A percentile compares a stretch with the other conserved stretches of the same genome.
These are phyloP conservation scores for Thyridium curvatum DNA, from an alignment of 2,329 filamentous ascomycete genomes.

Conservation along the genomic window DNA sequence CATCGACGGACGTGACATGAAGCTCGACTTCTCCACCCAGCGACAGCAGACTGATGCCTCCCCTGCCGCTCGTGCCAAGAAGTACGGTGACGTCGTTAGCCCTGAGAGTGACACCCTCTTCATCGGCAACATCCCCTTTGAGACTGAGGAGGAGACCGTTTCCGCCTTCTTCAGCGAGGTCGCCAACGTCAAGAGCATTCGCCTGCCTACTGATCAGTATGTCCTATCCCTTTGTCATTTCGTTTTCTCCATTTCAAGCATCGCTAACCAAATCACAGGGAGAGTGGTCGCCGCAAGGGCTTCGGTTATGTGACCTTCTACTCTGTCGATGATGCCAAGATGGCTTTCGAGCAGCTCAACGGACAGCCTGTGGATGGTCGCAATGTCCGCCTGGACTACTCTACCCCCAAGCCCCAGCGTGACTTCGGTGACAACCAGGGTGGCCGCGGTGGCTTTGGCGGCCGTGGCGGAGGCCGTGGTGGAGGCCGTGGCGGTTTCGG, in stretches of 20 bases:
- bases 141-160: conserved; percentile 70
- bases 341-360: conserved; percentile 58
- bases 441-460: conserved; percentile 41
- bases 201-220: conserved; percentile 78
- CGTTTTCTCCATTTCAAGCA: conserved; percentile 4
- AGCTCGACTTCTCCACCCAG: conserved; percentile 30
- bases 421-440: conserved; percentile 39
- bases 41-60: conserved; percentile 23
- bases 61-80: conserved; percentile 57
- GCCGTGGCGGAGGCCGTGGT: conserved; percentile 38
- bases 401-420: conserved; percentile 58
- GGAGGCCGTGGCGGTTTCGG: conserved; percentile 46
- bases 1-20: conserved; percentile 28
- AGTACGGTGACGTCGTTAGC: conserved; percentile 74
- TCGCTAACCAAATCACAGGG: conserved; percentile 34
- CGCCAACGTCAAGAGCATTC: conserved; percentile 68
- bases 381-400: conserved; percentile 76
- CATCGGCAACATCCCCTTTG: conserved; percentile 85
- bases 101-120: conserved; percentile 82
- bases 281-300: conserved; percentile 79
- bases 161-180: conserved; percentile 67
- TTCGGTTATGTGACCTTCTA: conserved; percentile 87
- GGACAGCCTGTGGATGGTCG: conserved; percentile 64
- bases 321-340: conserved; percentile 76
- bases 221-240: conserved; percentile 13